Percentiles rank a stretch among this genome's conserved stretches.
phyloP scores from a whole-genome alignment of 2,329 filamentous ascomycete species.

The Amylocarpus encephaloides region DNA sequence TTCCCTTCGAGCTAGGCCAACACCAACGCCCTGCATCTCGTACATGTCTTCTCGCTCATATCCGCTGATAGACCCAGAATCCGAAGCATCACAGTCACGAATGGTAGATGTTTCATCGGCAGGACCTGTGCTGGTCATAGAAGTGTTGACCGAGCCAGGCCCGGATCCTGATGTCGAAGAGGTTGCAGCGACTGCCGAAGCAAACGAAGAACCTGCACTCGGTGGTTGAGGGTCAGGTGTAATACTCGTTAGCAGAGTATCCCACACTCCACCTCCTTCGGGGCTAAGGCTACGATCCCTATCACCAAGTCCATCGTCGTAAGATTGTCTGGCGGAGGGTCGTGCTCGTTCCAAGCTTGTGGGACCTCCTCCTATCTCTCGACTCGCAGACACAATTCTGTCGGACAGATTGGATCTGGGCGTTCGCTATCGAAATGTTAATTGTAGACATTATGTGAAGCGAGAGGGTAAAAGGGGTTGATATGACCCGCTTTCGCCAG shows the following conservation, averaged over 20 bases:
- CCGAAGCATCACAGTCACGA: constrained; percentile 28
- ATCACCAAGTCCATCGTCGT: constrained; percentile 72
- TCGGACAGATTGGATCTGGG: constrained; percentile 10
- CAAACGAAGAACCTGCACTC: constrained; percentile 75
- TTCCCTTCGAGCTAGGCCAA: constrained; percentile 6
- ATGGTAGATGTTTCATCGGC: constrained; percentile 13
- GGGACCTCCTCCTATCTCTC: constrained; percentile 9
- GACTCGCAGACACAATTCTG: constrained; percentile 15
- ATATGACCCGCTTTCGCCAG: not conserved
- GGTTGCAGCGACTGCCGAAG: constrained; percentile 27
- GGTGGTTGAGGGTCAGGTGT: constrained; percentile 76
- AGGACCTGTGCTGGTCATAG: constrained; percentile 24
- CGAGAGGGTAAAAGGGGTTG: not conserved
- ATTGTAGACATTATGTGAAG: not conserved
- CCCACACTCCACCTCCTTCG: constrained; percentile 61
- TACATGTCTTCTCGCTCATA: constrained; percentile 34
- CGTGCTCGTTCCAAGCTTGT: constrained; percentile 12
- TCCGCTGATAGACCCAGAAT: constrained; percentile 23
- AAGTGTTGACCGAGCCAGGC: constrained; percentile 23
- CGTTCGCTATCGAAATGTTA: too few species aligned
- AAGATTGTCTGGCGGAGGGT: constrained; percentile 11
- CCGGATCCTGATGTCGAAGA: constrained; percentile 21
- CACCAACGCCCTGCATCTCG: constrained; percentile 12
- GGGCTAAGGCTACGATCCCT: constrained; percentile 77
- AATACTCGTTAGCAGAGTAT: constrained; percentile 72